A percentile compares a stretch with the other conserved stretches of the same genome.
Conservation (phyloP, 1,284 basidiomycete species). For the Baeospora myosura region DNA sequence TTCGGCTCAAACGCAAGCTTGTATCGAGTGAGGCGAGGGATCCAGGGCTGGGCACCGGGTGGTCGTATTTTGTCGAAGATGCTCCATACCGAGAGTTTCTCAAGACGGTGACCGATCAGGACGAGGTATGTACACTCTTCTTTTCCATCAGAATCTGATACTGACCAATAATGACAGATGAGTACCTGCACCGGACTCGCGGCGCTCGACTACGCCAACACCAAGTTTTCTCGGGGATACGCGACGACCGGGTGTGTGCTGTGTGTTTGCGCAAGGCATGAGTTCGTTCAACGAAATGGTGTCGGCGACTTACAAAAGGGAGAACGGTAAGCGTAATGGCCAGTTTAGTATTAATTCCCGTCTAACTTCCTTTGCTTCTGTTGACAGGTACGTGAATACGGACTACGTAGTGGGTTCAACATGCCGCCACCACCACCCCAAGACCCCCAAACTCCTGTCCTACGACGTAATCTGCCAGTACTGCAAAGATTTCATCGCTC, state of each 20-base stretch:
- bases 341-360: background rate
- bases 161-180: no score
- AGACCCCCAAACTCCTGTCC: slow-evolving; percentile 3
- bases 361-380: background rate
- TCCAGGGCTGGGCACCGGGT: slow-evolving; percentile 13
- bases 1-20: slow-evolving; percentile 13
- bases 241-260: slow-evolving; percentile 13
- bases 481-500: slow-evolving; percentile 6
- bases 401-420: slow-evolving; percentile 7
- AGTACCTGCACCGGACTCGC: slow-evolving; percentile 3
- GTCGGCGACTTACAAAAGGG: slow-evolving; percentile 11
- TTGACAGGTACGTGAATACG: slow-evolving; percentile 6
- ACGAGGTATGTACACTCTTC: slow-evolving; percentile 7
- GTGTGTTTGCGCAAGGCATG: slow-evolving; percentile 15
- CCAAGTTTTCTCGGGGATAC: slow-evolving; percentile 5
- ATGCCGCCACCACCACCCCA: background rate
- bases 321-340: slow-evolving; percentile 6
- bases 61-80: slow-evolving; percentile 14
- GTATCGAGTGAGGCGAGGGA: slow-evolving; percentile 11
- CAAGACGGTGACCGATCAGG: slow-evolving; percentile 9
- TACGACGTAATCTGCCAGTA: slow-evolving; percentile 20
- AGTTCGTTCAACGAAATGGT: slow-evolving; percentile 14
- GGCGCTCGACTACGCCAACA: slow-evolving; percentile 9
- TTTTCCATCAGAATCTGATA: no score
- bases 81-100: slow-evolving; percentile 9